Evolutionary conservation across 1,139 yeast genomes (phyloP).

Genomic region (Suhomyces coccinellae): DNA sequence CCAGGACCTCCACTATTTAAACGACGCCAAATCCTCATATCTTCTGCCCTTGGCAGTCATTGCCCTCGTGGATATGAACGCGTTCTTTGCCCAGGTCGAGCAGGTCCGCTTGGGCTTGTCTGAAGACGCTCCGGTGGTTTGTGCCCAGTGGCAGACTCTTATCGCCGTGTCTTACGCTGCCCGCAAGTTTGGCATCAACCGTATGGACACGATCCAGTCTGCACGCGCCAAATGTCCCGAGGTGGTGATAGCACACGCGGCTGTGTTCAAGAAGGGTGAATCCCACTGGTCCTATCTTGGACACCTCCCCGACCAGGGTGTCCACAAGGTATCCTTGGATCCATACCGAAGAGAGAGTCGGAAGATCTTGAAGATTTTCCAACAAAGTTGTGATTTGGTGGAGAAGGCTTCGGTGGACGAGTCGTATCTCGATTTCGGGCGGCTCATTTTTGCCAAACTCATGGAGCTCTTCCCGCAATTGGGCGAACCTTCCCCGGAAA

Average conservation of each 20-base stretch:
- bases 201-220: conserved; percentile 70
- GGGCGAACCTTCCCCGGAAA: background rate
- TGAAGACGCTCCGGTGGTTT: conserved; percentile 79
- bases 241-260: conserved; percentile 83
- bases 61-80: conserved; percentile 87
- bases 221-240: conserved; percentile 77
- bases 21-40: conserved; percentile 47
- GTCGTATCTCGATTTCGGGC: conserved; percentile 80
- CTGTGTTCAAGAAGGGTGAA: conserved; percentile 88
- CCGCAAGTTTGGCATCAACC: conserved; percentile 71
- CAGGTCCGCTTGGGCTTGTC: conserved; percentile 68
- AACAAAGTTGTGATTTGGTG: conserved; percentile 57
- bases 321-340: conserved; percentile 84
- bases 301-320: conserved; percentile 43
- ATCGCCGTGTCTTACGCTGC: conserved; percentile 94
- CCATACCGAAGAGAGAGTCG: conserved; percentile 89
- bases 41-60: conserved; percentile 75
- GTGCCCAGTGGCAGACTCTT: conserved; percentile 88
- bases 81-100: conserved; percentile 94
- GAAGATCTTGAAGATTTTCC: conserved; percentile 67
- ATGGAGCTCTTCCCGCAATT: conserved; percentile 31
- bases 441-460: conserved; percentile 29
- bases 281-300: conserved; percentile 70
- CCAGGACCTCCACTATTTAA: conserved; percentile 49
- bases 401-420: conserved; percentile 98